A percentile compares a stretch with the other conserved stretches of the same genome.
Conservation (phyloP, 2,329 filamentous ascomycete species). For the Penicillium rolfsii region DNA sequence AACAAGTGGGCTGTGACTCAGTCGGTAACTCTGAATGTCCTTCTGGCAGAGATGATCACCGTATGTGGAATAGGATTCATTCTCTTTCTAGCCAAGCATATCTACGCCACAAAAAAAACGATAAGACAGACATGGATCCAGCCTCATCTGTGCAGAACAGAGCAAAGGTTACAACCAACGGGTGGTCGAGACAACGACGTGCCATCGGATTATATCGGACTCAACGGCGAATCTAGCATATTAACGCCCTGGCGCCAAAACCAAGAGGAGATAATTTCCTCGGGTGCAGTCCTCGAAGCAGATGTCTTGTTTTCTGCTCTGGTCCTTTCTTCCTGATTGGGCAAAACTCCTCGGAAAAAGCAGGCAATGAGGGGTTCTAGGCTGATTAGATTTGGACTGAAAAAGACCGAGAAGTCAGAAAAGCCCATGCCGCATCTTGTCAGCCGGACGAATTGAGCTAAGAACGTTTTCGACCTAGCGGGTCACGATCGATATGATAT, state of each 20-base stretch:
- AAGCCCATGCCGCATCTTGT: constrained; percentile 27
- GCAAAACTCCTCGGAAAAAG: constrained; percentile 18
- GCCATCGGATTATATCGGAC: constrained; percentile 24
- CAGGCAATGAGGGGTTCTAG: constrained; percentile 9
- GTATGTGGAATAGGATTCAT: not conserved
- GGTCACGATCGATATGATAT: constrained; percentile 14
- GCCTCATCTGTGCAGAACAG: constrained; percentile 3
- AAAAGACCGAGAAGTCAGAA: constrained; percentile 3
- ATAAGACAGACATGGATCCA: not conserved
- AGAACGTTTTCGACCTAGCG: constrained; percentile 20
- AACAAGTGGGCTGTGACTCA: not conserved
- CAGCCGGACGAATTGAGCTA: constrained; percentile 20
- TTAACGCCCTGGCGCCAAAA: not conserved
- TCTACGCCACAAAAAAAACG: not conserved
- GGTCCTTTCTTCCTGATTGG: constrained; percentile 2
- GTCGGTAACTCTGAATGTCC: not conserved
- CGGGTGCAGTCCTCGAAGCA: not conserved
- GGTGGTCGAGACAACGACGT: not conserved
- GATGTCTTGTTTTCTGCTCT: constrained; percentile 18
- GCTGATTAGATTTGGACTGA: constrained; percentile 11
- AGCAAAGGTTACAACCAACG: not conserved
- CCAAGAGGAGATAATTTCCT: not conserved
- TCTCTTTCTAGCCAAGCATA: not conserved
- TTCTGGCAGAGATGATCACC: not conserved
- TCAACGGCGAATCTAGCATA: constrained; percentile 1